Conservation (phyloP, 2,329 filamentous ascomycete genomes). For the Pezicula carpinea region DNA sequence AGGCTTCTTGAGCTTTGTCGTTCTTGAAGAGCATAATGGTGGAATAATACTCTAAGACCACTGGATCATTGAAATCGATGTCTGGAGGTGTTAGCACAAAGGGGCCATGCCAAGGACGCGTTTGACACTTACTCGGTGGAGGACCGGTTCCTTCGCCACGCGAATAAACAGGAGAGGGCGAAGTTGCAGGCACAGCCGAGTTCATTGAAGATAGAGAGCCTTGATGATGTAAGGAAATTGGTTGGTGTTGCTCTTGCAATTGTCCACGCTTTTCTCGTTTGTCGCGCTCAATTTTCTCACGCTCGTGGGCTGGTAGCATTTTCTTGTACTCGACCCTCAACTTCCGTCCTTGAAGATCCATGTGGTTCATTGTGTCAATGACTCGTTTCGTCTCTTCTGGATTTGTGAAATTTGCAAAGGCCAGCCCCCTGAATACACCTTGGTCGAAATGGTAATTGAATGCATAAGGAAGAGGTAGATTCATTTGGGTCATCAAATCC, state of each 20-base stretch:
- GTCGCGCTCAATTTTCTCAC: slow-evolving; percentile 93
- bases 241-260: slow-evolving; percentile 93
- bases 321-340: slow-evolving; percentile 98
- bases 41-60: slow-evolving; percentile 83
- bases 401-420: slow-evolving; percentile 97
- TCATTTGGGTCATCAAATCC: slow-evolving; percentile 88
- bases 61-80: slow-evolving; percentile 86
- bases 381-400: slow-evolving; percentile 89
- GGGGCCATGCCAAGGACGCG: slow-evolving; percentile 12
- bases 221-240: slow-evolving; percentile 65
- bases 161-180: slow-evolving; percentile 28
- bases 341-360: slow-evolving; percentile 92
- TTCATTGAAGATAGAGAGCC: slow-evolving; percentile 72
- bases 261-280: slow-evolving; percentile 95
- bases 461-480: slow-evolving; percentile 89
- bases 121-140: slow-evolving; percentile 8
- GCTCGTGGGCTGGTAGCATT: slow-evolving; percentile 92
- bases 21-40: slow-evolving; percentile 87
- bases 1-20: slow-evolving; percentile 68
- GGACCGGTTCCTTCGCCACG: slow-evolving; percentile 13
- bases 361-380: slow-evolving; percentile 90
- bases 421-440: slow-evolving; percentile 90
- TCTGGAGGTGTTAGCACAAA: slow-evolving; percentile 31
- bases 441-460: slow-evolving; percentile 99
- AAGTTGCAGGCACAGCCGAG: slow-evolving; percentile 47